phyloP scores from a whole-genome alignment of 2,329 filamentous ascomycete genomes.

The Calycina herbarum region DNA sequence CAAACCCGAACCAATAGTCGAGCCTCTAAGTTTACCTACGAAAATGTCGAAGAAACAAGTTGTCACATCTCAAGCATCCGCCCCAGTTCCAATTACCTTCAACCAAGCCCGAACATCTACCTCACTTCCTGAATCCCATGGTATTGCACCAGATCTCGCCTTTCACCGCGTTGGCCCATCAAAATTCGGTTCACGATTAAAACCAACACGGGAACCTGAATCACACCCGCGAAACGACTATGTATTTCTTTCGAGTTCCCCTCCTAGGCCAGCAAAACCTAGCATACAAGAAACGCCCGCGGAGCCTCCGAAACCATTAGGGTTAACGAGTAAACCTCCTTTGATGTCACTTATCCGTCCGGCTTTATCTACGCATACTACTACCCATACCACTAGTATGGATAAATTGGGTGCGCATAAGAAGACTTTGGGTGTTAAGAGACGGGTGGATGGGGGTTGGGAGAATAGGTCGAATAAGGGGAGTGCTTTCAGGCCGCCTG shows the following conservation, averaged over 20 bases:
- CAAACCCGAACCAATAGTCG: slow-evolving; percentile 22
- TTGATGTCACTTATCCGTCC: slow-evolving; percentile 31
- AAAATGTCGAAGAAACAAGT: background rate
- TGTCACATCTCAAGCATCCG: background rate
- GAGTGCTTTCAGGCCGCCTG: slow-evolving; percentile 32
- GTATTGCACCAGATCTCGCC: slow-evolving; percentile 27
- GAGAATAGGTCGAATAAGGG: slow-evolving; percentile 30
- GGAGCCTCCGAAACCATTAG: slow-evolving; percentile 14
- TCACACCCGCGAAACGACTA: slow-evolving; percentile 27
- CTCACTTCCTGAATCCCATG: slow-evolving; percentile 3
- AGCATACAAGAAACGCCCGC: slow-evolving; percentile 13
- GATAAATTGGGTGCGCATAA: slow-evolving; percentile 25
- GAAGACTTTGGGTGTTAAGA: slow-evolving; percentile 50
- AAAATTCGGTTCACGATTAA: slow-evolving; percentile 19
- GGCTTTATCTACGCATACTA: slow-evolving; percentile 31
- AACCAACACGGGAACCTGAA: slow-evolving; percentile 23
- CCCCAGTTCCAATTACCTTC: slow-evolving; percentile 9
- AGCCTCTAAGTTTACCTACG: background rate
- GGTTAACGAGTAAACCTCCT: slow-evolving; percentile 25
- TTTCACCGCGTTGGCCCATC: slow-evolving; percentile 26
- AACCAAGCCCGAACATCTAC: slow-evolving; percentile 15
- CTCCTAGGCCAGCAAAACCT: slow-evolving; percentile 24
- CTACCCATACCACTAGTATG: slow-evolving; percentile 24
- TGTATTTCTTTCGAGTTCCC: slow-evolving; percentile 37
- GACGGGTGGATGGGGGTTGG: slow-evolving; percentile 50